phyloP scores from a whole-genome alignment of 139 green algal species.

The Coelastrella sp. region DNA sequence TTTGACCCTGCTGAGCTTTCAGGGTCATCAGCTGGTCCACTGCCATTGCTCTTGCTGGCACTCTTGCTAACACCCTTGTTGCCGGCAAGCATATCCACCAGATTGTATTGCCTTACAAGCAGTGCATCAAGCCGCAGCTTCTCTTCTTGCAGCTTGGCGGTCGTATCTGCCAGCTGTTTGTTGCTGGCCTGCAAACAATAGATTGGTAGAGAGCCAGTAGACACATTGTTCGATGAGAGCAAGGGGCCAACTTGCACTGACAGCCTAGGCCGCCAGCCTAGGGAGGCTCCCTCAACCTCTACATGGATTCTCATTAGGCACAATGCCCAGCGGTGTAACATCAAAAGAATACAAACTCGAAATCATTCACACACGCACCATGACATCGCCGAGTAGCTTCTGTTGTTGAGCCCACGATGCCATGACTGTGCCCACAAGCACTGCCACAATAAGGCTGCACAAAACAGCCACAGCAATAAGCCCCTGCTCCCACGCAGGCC shows the following conservation, averaged over 20 bases:
- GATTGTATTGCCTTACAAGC: conserved; percentile 67
- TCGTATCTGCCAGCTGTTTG: conserved; percentile 56
- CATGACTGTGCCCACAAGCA: conserved; percentile 51
- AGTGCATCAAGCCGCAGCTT: conserved; percentile 65
- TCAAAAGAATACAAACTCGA: too few relatives aligned
- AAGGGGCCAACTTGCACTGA: too few relatives aligned
- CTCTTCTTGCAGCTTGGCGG: conserved; percentile 56
- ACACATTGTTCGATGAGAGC: too few relatives aligned
- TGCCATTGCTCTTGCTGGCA: neutral
- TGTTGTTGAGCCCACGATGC: conserved; percentile 52
- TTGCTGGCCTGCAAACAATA: conserved; percentile 46
- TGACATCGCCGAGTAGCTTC: conserved; percentile 52
- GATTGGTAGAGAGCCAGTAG: too few relatives aligned
- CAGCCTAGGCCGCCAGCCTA: too few relatives aligned
- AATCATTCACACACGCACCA: conserved; percentile 46
- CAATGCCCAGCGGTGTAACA: too few relatives aligned
- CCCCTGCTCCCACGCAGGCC: conserved; percentile 32
- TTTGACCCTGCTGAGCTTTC: neutral
- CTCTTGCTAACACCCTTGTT: neutral
- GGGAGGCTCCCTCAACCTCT: too few relatives aligned
- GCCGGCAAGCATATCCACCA: conserved; percentile 58
- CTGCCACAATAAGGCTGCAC: conserved; percentile 46
- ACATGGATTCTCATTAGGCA: too few relatives aligned
- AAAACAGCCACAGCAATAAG: conserved; percentile 48
- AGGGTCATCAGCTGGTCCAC: neutral